Conservation (phyloP, 768 basidiomycete genomes). For the Porphyrellus cyaneotinctus region DNA sequence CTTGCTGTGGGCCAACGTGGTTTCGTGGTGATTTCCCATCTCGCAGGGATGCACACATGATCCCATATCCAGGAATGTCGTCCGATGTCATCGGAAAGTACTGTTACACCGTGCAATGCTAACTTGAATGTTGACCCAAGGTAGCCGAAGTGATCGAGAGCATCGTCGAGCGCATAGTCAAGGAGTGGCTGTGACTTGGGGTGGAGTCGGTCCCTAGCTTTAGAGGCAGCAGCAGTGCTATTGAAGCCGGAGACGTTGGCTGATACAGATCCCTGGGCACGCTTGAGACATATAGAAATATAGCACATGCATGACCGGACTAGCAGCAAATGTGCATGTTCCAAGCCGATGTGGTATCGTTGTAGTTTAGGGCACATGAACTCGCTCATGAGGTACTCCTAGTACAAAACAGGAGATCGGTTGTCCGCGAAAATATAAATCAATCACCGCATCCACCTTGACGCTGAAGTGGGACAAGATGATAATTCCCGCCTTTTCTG, state of each 20-base stretch:
- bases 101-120: background rate
- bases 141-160: background rate
- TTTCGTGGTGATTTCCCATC: no score
- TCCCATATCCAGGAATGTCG: background rate
- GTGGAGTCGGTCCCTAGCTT: no score
- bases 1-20: background rate
- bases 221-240: no score
- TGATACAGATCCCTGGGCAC: no score
- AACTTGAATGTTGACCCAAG: background rate
- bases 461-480: conserved; percentile 6
- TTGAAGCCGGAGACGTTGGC: no score
- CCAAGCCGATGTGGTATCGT: background rate
- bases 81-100: background rate
- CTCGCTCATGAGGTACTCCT: conserved; percentile 1
- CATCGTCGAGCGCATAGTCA: background rate
- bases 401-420: no score
- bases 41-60: background rate
- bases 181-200: background rate
- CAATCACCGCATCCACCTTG: background rate
- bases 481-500: background rate
- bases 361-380: background rate
- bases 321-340: background rate
- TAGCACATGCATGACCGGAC: conserved; percentile 3
- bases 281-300: background rate
- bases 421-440: background rate